Percentiles rank a stretch among this genome's conserved stretches.
phyloP scores from a whole-genome alignment of 2,329 filamentous ascomycete genomes.

The Botrytis deweyae region DNA sequence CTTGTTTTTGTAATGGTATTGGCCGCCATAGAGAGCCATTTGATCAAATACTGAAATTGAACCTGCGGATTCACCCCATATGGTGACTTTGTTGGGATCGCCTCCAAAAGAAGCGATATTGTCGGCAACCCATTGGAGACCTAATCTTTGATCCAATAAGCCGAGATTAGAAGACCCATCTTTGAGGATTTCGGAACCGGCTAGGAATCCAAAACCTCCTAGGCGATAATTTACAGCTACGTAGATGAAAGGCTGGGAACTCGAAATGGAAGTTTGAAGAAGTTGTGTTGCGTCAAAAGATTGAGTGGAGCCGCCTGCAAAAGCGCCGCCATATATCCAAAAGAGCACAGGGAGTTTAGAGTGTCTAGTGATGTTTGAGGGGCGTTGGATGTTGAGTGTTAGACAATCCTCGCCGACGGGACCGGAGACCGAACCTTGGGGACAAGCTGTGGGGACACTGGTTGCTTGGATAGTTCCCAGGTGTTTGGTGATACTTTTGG shows the following conservation, averaged over 20 bases:
- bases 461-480: conserved; percentile 33
- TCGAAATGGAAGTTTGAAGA: conserved; percentile 57
- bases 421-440: conserved; percentile 35
- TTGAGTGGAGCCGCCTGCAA: conserved; percentile 45
- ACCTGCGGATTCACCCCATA: conserved; percentile 56
- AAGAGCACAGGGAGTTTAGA: conserved; percentile 48
- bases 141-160: conserved; percentile 58
- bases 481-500: conserved; percentile 32
- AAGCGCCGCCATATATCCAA: conserved; percentile 40
- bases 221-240: conserved; percentile 64
- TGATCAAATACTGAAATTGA: conserved; percentile 74
- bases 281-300: conserved; percentile 53
- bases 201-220: conserved; percentile 67
- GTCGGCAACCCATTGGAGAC: conserved; percentile 65
- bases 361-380: conserved; percentile 48
- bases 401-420: conserved; percentile 40
- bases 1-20: conserved; percentile 71
- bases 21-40: conserved; percentile 69
- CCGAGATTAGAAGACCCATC: conserved; percentile 61
- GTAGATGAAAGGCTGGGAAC: conserved; percentile 57
- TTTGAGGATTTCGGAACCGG: conserved; percentile 52
- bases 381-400: conserved; percentile 41
- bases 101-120: conserved; percentile 69
- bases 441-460: conserved; percentile 38
- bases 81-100: conserved; percentile 50